A percentile compares a stretch with the other conserved stretches of the same genome.
Evolutionary conservation across 2,329 filamentous ascomycete genomes (phyloP).

Genomic region (Trichoderma koningiopsis): DNA sequence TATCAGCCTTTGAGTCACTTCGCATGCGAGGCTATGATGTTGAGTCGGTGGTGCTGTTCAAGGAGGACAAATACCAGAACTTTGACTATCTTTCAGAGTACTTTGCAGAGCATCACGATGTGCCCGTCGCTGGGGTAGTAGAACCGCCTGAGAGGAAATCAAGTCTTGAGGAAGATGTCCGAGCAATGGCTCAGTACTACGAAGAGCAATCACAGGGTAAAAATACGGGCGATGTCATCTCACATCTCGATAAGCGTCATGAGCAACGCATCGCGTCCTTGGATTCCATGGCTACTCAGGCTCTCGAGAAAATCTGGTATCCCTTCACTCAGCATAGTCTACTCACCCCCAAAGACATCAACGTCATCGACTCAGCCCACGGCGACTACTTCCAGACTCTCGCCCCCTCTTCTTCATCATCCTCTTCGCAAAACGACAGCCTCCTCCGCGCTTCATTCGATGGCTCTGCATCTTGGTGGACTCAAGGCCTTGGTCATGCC

Average conservation of each 20-base stretch:
- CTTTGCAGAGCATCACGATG: conserved; percentile 60
- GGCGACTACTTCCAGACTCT: conserved; percentile 75
- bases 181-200: conserved; percentile 68
- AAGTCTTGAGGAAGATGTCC: conserved; percentile 50
- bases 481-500: conserved; percentile 80
- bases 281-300: conserved; percentile 61
- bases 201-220: conserved; percentile 44
- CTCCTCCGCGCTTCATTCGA: conserved; percentile 66
- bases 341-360: conserved; percentile 63
- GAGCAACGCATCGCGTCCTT: conserved; percentile 58
- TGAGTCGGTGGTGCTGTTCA: conserved; percentile 68
- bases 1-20: conserved; percentile 78
- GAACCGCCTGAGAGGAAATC: conserved; percentile 57
- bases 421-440: not conserved
- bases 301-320: conserved; percentile 74
- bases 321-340: conserved; percentile 81
- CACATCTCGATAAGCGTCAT: conserved; percentile 57
- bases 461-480: conserved; percentile 90
- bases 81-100: conserved; percentile 67
- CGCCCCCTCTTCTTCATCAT: not conserved
- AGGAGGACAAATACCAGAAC: conserved; percentile 67
- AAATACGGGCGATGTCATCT: conserved; percentile 49
- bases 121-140: conserved; percentile 60
- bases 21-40: conserved; percentile 78
- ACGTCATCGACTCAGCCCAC: conserved; percentile 77